Conservation (phyloP, 1,139 yeast species). For the Nakaseomyces kungkrabaensis region DNA sequence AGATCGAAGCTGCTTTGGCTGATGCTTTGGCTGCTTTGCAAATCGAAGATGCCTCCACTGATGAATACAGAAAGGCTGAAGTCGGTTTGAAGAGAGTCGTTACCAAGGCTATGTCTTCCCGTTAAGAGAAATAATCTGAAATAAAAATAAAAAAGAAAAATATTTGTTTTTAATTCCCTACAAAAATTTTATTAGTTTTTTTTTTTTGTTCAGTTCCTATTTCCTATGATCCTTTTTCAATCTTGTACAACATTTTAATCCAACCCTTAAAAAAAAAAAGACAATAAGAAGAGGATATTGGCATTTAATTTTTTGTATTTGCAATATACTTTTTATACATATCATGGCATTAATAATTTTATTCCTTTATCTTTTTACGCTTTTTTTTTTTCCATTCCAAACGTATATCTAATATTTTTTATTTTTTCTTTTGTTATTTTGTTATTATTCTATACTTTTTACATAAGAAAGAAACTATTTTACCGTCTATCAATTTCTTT, state of each 20-base stretch:
- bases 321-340: constrained; percentile 1
- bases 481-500: no score
- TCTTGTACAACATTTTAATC: constrained; percentile 1
- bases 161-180: background rate
- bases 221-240: constrained; percentile 3
- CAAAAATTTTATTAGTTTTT: background rate
- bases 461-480: no score
- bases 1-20: constrained; percentile 96
- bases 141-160: background rate
- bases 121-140: constrained; percentile 41
- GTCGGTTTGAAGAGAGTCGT: constrained; percentile 98
- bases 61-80: constrained; percentile 98
- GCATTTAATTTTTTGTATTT: background rate
- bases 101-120: constrained; percentile 98
- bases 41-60: constrained; percentile 93
- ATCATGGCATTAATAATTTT: constrained; percentile 2
- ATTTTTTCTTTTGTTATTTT: no score
- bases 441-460: no score
- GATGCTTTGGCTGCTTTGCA: constrained; percentile 98
- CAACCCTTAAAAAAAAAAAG: background rate
- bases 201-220: background rate
- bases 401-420: no score
- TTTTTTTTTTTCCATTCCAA: background rate
- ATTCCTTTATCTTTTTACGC: background rate
- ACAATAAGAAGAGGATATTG: background rate